A percentile compares a stretch with the other conserved stretches of the same genome.
Conservation (phyloP, 1,139 yeast species). For the Eremothecium sinecaudum region DNA sequence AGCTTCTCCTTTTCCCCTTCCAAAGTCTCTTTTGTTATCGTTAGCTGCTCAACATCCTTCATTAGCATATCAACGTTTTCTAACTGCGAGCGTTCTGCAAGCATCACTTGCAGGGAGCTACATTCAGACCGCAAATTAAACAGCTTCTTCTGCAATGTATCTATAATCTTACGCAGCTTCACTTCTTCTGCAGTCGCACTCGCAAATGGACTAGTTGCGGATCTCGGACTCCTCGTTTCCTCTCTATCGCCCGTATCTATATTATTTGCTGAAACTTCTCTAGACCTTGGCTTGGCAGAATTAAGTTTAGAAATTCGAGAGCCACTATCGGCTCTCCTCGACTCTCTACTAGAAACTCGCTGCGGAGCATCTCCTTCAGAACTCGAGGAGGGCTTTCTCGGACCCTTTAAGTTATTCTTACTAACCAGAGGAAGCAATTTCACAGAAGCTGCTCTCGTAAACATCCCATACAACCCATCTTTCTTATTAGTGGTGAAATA, state of each 20-base stretch:
- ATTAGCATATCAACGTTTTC: constrained; percentile 30
- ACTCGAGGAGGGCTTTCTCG: neutral
- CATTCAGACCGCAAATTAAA: constrained; percentile 23
- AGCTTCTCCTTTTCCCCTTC: constrained; percentile 37
- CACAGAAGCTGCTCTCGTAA: constrained; percentile 37
- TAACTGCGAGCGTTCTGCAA: constrained; percentile 18
- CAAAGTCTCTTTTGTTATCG: constrained; percentile 47
- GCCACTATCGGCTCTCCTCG: neutral
- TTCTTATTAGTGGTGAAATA: constrained; percentile 48
- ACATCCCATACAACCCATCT: constrained; percentile 44
- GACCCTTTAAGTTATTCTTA: neutral
- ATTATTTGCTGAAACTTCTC: neutral
- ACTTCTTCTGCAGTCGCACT: neutral
- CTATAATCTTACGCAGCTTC: constrained; percentile 33
- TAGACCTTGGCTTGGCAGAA: no score
- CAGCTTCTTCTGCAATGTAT: constrained; percentile 37
- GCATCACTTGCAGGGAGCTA: constrained; percentile 25
- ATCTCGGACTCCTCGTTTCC: neutral
- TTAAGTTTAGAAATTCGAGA: neutral
- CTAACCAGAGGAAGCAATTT: constrained; percentile 6
- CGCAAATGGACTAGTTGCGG: neutral
- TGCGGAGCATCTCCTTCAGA: no score
- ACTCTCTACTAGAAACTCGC: neutral
- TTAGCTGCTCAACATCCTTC: constrained; percentile 43
- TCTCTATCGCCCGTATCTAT: neutral